These are phyloP conservation scores for Beverwykella pulmonaria DNA, from an alignment of 495 filamentous ascomycete genomes.

Conservation along the genomic window DNA sequence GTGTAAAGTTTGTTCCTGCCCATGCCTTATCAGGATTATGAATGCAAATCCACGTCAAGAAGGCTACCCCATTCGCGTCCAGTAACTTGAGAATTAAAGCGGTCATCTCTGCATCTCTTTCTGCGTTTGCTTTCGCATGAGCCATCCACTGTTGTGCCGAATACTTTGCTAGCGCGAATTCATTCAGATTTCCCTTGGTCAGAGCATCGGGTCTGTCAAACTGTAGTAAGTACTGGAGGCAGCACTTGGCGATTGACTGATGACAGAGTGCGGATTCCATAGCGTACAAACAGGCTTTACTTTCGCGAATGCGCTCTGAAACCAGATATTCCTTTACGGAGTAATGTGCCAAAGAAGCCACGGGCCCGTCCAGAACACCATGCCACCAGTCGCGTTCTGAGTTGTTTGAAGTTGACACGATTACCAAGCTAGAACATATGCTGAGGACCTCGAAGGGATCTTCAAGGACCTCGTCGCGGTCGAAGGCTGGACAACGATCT, in stretches of 20 bases:
- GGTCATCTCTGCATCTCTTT: background rate
- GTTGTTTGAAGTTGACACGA: background rate
- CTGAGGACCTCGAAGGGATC: slow-evolving; percentile 8
- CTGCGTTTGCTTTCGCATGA: background rate
- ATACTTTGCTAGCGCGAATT: slow-evolving; percentile 4
- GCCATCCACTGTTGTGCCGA: background rate
- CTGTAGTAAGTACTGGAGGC: slow-evolving; percentile 3
- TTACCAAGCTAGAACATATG: slow-evolving; percentile 17
- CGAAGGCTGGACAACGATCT: slow-evolving; percentile 13
- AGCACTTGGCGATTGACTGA: background rate
- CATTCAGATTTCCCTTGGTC: background rate
- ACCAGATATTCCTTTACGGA: slow-evolving; percentile 7
- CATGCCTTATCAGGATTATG: background rate
- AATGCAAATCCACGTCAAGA: slow-evolving; percentile 1
- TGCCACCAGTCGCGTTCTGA: background rate
- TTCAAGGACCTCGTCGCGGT: slow-evolving; percentile 19
- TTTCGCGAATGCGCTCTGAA: background rate
- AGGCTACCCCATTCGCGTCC: background rate
- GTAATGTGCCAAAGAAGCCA: background rate
- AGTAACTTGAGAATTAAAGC: background rate
- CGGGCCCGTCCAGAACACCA: background rate
- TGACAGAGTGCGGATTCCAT: slow-evolving; percentile 4
- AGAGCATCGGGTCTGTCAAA: background rate
- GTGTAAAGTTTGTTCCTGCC: background rate
- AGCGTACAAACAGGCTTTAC: background rate